Percentiles rank a stretch among this genome's conserved stretches.
Evolutionary conservation across 345 rosid genomes (phyloP).

Genomic region (Anacardium occidentale): DNA sequence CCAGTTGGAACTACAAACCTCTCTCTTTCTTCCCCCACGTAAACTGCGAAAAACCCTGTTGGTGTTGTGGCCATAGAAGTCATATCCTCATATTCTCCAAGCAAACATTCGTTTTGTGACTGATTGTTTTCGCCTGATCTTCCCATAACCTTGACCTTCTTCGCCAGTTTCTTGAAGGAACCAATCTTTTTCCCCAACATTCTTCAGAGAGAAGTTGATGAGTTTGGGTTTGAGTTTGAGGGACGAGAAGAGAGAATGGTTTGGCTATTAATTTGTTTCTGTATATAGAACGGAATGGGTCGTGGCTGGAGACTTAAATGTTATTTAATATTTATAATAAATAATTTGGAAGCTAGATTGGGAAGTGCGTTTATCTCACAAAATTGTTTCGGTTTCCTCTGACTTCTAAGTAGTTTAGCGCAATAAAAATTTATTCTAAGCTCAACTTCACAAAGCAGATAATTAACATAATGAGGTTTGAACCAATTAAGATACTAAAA

Average conservation of each 20-base stretch:
- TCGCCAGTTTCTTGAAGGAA: slow-evolving; percentile 77
- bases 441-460: too few species aligned
- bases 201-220: slow-evolving; percentile 8
- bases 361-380: neutral
- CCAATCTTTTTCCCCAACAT: slow-evolving; percentile 70
- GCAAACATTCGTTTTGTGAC: slow-evolving; percentile 47
- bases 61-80: slow-evolving; percentile 42
- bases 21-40: slow-evolving; percentile 71
- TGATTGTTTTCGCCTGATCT: slow-evolving; percentile 22
- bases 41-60: slow-evolving; percentile 68
- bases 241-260: neutral
- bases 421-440: neutral
- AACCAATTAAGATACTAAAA: too few species aligned
- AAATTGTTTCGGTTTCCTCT: slow-evolving; percentile 7
- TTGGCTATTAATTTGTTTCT: slow-evolving; percentile 19
- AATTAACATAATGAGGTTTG: too few species aligned
- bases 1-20: slow-evolving; percentile 74
- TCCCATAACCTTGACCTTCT: slow-evolving; percentile 57
- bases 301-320: neutral
- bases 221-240: neutral
- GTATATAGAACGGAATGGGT: slow-evolving; percentile 15
- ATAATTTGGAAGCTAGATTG: slow-evolving; percentile 12
- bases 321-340: neutral
- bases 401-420: slow-evolving; percentile 8
- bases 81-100: slow-evolving; percentile 31